Conservation (phyloP, 1,139 yeast species). For the Nakaseomyces glabratus region DNA sequence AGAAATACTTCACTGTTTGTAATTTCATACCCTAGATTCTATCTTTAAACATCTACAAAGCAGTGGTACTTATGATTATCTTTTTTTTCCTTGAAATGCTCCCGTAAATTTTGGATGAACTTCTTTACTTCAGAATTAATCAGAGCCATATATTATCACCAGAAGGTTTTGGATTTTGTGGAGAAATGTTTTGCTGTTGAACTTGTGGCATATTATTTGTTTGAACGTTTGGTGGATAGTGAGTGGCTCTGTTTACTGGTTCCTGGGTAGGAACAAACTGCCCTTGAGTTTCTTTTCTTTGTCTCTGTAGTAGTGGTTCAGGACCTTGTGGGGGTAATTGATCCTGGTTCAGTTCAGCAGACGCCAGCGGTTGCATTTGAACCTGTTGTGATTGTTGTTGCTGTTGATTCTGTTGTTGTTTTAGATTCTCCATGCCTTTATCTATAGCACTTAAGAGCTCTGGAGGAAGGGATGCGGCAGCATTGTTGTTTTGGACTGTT, state of each 20-base stretch:
- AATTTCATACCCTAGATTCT: no score
- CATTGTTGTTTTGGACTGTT: slow-evolving; percentile 22
- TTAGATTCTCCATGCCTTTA: slow-evolving; percentile 25
- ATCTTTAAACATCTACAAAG: no score
- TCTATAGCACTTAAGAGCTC: slow-evolving; percentile 26
- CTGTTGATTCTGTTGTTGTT: slow-evolving; percentile 16
- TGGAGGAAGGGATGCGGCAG: slow-evolving; percentile 23
- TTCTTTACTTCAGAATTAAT: no score
- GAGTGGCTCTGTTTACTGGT: slow-evolving; percentile 13
- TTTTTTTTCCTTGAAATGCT: no score
- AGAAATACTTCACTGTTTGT: no score
- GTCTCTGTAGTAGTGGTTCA: slow-evolving; percentile 20
- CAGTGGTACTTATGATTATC: no score
- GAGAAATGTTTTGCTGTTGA: slow-evolving; percentile 10
- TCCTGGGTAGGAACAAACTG: slow-evolving; percentile 12
- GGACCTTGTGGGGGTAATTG: slow-evolving; percentile 19
- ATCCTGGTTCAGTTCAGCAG: slow-evolving; percentile 4
- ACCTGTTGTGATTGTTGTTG: slow-evolving; percentile 35
- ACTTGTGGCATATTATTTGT: slow-evolving; percentile 14
- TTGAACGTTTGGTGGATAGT: slow-evolving; percentile 13
- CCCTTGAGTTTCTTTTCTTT: slow-evolving; percentile 17
- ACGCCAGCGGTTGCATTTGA: slow-evolving; percentile 36
- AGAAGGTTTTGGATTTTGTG: slow-evolving; percentile 11
- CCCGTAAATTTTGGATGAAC: no score
- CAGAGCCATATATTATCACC: slow-evolving; percentile 22